Base-by-base conservation (phyloP, 768 basidiomycete genomes). In the Psilocybe sp. region DNA sequence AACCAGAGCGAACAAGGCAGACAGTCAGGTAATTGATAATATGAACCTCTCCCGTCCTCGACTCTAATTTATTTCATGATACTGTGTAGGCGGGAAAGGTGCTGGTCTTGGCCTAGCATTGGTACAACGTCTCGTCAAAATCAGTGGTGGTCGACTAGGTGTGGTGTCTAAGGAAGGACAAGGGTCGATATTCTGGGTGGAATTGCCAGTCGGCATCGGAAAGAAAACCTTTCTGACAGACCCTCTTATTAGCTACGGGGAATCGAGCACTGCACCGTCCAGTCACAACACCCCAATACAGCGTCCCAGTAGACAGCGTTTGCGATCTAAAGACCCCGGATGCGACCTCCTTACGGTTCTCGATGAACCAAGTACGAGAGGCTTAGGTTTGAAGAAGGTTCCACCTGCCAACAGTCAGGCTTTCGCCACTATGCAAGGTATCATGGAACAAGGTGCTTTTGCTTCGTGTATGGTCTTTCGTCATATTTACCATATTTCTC, bases 121-220 rank as follows among this genome's bases (percentile, higher is more conserved):
- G 5, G 87, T 89, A 40, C 77, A 87, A 40, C 85, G 87, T 55
- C 90, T 92, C 39, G 86, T 92, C 57, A 86, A 83, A 59, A 67
- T 89, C 36, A 83, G 79, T 44, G 83, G 84, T 37, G 89, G 89
- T 15, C 77, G 89, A 44, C 68, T 90, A 28, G 89, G 84, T 15
- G 77, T 85, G n/a, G 69, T 67, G 52, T 82, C 80, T 14, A 80
- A 83, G 63, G 69, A 79, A 1, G 78, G 79, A 7, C 73, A 80
- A 57, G 93, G 93, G 14, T 89, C 85, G 34, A 91, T 86, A 34
- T 95, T 94, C 70, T 94, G 92, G 92, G 86, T 91, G 8, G 89
- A 91, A 64, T 65, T 91, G 32, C 85, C 87, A 5, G 69, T 90
- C 14, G 87, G 85, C 4, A 81, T 90, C 19, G 86, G 87, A n/a